phyloP scores from a whole-genome alignment of 2,329 filamentous ascomycete species.

The Clarireedia hainanense region DNA sequence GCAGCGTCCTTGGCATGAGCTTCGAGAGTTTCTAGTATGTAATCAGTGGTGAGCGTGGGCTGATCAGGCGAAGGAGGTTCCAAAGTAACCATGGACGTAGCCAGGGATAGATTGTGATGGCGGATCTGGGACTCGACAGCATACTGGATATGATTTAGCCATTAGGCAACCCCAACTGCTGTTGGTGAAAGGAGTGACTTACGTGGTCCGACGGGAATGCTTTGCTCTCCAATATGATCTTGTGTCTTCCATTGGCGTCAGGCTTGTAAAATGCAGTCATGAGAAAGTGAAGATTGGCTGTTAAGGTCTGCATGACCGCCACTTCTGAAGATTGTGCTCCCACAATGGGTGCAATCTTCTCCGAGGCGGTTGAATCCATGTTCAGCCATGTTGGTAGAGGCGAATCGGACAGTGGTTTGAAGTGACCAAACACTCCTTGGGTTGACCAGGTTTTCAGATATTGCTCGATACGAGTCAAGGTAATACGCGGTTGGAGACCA shows the following conservation, averaged over 20 bases:
- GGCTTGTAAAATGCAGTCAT: slow-evolving; percentile 75
- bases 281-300: slow-evolving; percentile 67
- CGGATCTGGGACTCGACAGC: slow-evolving; percentile 68
- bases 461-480: slow-evolving; percentile 54
- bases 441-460: slow-evolving; percentile 70
- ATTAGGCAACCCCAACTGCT: not conserved
- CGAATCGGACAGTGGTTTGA: slow-evolving; percentile 56
- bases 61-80: slow-evolving; percentile 44
- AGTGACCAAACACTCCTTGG: slow-evolving; percentile 71
- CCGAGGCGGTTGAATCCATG: slow-evolving; percentile 59
- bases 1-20: slow-evolving; percentile 58
- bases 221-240: slow-evolving; percentile 73
- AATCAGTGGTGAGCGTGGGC: slow-evolving; percentile 51
- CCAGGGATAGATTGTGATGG: slow-evolving; percentile 56
- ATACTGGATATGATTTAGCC: slow-evolving; percentile 44
- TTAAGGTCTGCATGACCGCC: slow-evolving; percentile 73
- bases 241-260: slow-evolving; percentile 48
- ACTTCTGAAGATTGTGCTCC: slow-evolving; percentile 63
- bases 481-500: slow-evolving; percentile 63
- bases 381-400: slow-evolving; percentile 58
- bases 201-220: slow-evolving; percentile 79
- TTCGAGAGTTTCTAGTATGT: slow-evolving; percentile 61
- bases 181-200: slow-evolving; percentile 28
- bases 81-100: slow-evolving; percentile 61
- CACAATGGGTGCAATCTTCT: slow-evolving; percentile 62